Base-by-base conservation (phyloP, 257 asterid species). In the Capsicum chinense region DNA sequence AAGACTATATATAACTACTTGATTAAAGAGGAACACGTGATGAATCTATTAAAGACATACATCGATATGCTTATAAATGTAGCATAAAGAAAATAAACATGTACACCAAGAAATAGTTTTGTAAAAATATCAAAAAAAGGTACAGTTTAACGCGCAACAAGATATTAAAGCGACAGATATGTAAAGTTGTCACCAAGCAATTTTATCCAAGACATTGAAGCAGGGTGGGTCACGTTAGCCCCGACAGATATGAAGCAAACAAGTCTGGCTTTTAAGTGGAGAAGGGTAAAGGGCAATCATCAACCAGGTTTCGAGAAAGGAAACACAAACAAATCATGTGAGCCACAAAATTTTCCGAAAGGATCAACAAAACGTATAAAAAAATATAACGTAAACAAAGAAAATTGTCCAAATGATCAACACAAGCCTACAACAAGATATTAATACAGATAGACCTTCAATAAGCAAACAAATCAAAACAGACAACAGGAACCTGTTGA, bases 381-480 rank as follows among this genome's bases (percentile, higher is more conserved):
- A 14, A 14, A 66, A 19, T 26, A 70, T 42, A 5, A 9, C 0
- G 56, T 42, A 19, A 70, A 42, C 79, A 44, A 42, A 50, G 35
- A 9, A 16, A 70, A 42, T 69, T 9, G 35, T 70, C 79, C 16
- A 69, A 39, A 69, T 16, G 16, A 70, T 42, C 79, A 70, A 70
- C 14, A 69, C 6, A 17, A 9, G 16, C 13, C 8, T 16, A 44
- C 80, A 19, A 47, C 42, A 48, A 48, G 59, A 47, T 48, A 10
- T 11, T 5, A 11, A 42, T 12, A n/a, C 37, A 47, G 12, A 47
- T 1, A 73, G 58, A 47, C n/a, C n/a, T 48, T 73, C 59, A 73
- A 73, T 71, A 47, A 47, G 59, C 39, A 71, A 71, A 11, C 37
- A 71, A 71, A 47, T 71, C 80, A n/a, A 71, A 71, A 71, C n/a